phyloP scores from a whole-genome alignment of 805 yeast species.

The Isabelozyma heimii region DNA sequence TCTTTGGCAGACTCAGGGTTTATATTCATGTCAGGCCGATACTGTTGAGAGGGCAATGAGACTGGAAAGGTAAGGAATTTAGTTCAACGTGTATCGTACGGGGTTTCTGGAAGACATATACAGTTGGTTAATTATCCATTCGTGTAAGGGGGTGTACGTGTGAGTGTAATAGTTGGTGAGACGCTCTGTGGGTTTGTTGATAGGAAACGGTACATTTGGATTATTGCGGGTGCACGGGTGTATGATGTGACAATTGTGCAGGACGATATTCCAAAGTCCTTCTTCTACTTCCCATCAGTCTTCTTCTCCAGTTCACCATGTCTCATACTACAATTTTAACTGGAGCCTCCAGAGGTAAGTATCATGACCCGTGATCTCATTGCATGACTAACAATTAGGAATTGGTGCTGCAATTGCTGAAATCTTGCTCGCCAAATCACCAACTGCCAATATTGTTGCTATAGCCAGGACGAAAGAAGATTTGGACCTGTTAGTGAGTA shows the following conservation, averaged over 20 bases:
- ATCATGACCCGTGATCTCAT: not conserved
- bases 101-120: not conserved
- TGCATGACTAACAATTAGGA: conserved; percentile 37
- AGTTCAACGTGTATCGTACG: not conserved
- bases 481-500: conserved; percentile 38
- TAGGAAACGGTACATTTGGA: no score
- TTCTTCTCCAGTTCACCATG: conserved; percentile 1
- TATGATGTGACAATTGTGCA: not conserved
- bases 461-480: conserved; percentile 65
- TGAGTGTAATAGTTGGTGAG: no score
- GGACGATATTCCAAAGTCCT: not conserved
- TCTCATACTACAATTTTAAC: conserved; percentile 45
- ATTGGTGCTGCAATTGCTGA: conserved; percentile 78
- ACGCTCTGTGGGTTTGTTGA: no score
- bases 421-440: conserved; percentile 36
- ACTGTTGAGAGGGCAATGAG: not conserved
- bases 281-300: not conserved
- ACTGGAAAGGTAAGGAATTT: not conserved
- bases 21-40: conserved; percentile 21
- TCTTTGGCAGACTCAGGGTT: conserved; percentile 63
- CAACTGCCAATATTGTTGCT: conserved; percentile 52
- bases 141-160: no score
- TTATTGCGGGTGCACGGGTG: no score
- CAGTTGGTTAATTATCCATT: no score
- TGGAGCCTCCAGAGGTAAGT: conserved; percentile 60